Conservation (phyloP, 129 eudicot species). For the Flaveria brownii region DNA sequence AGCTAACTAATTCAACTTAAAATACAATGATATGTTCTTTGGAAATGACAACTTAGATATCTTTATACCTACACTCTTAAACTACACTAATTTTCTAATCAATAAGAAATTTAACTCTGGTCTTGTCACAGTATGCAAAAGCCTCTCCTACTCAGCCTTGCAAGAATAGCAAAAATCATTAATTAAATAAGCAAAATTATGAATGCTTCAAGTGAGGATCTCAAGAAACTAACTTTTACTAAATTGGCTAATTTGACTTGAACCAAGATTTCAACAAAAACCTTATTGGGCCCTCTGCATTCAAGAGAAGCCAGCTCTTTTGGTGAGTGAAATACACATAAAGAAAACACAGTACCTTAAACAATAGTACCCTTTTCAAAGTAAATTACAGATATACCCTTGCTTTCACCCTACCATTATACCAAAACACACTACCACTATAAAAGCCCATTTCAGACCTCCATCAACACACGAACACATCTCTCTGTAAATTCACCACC, state of each 20-base stretch:
- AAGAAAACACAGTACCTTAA: slow-evolving; percentile 10
- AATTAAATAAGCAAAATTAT: not conserved
- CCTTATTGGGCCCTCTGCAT: slow-evolving; percentile 24
- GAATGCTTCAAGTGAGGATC: slow-evolving; percentile 11
- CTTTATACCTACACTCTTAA: no score
- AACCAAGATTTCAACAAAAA: slow-evolving; percentile 26
- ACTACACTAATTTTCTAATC: no score
- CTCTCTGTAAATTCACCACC: slow-evolving; percentile 22
- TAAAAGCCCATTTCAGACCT: slow-evolving; percentile 22
- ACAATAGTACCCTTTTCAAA: not conserved
- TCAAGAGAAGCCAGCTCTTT: slow-evolving; percentile 22
- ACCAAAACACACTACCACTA: not conserved
- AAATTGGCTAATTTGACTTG: slow-evolving; percentile 18
- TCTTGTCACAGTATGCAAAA: no score
- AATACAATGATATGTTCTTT: no score
- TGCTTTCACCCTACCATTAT: slow-evolving; percentile 1
- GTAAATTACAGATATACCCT: slow-evolving; percentile 29
- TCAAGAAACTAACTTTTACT: slow-evolving; percentile 10
- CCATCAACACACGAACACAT: slow-evolving; percentile 22
- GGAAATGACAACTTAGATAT: no score
- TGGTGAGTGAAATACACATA: not conserved
- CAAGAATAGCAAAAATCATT: not conserved
- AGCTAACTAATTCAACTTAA: no score
- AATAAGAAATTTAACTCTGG: no score
- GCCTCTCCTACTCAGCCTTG: not conserved